A percentile compares a stretch with the other conserved stretches of the same genome.
phyloP scores from a whole-genome alignment of 139 green algal genomes.

The Picochlorum sp. region DNA sequence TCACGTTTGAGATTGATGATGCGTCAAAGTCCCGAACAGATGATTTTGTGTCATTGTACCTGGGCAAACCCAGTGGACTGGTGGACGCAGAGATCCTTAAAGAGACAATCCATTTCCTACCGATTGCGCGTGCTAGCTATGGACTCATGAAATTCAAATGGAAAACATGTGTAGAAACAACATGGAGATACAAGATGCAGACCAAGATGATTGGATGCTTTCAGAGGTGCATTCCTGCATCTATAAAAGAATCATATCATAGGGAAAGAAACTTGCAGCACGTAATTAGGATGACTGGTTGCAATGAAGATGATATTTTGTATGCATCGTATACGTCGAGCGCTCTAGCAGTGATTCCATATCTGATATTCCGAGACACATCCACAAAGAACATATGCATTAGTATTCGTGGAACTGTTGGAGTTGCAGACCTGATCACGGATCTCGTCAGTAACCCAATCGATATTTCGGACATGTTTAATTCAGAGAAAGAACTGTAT shows the following conservation, averaged over 20 bases:
- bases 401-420: conserved; percentile 42
- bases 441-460: conserved; percentile 49
- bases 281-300: conserved; percentile 31
- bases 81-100: conserved; percentile 12
- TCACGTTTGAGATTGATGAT: too few species aligned
- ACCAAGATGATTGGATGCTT: too few species aligned
- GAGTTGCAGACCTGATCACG: conserved; percentile 45
- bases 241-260: background rate
- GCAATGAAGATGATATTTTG: conserved; percentile 27
- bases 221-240: background rate
- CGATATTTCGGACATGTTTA: conserved; percentile 36
- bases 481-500: background rate
- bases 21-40: too few species aligned
- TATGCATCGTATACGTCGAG: conserved; percentile 26
- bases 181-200: background rate
- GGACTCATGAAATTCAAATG: conserved; percentile 44
- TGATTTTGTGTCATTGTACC: too few species aligned
- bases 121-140: conserved; percentile 41
- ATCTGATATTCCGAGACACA: conserved; percentile 47
- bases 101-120: conserved; percentile 22
- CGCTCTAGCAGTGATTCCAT: conserved; percentile 38
- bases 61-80: too few species aligned
- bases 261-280: conserved; percentile 15
- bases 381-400: conserved; percentile 33
- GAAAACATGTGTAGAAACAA: conserved; percentile 27